Evolutionary conservation across 441 rosid genomes (phyloP), one percentile per base, ranked within the genome.

Genomic region (Populus hybrid): DNA sequence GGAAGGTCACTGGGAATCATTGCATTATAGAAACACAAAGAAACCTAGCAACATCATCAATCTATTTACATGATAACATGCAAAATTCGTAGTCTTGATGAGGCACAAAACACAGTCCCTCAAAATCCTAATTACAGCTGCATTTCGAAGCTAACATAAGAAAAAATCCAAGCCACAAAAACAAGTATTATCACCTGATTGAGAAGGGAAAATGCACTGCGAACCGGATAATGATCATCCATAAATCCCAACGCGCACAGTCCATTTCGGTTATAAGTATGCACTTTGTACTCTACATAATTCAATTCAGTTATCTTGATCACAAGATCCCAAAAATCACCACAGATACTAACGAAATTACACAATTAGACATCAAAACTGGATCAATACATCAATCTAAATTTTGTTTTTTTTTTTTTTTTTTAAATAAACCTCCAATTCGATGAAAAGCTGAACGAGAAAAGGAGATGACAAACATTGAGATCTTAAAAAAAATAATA

Each of bases 161-260:
- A 40, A 40, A 12, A 40, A 23, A 71, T 36, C 28, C 23, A 64
- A 76, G 35, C 68, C 67, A 30, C 26, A 16, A 66, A 68, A 78
- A 82, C 10, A 63, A 42, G 70, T 50, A 75, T 50, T 50, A 75
- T 50, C 75, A 92, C 99, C 97, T 94, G 93, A 82, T 88, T 92
- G 80, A 95, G 92, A 87, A 95, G 90, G 63, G 97, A 94, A 76
- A 95, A 95, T 12, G 98, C 89, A 72, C 98, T 95, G 63, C 98
- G 92, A 77, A 93, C 98, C 2, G 99, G 97, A 79, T 92, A 92
- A 75, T 90, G 92, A 88, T 90, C 97, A 73, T 95, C 98, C 99
- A 95, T 94, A 81, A 95, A 95, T 4, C 97, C 98, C 84, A 92
- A 53, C 4, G 89, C 93, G 77, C 94, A 89, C 38, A 94, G 95